Evolutionary conservation across 805 yeast species (phyloP).

Genomic region (Sugiyamaella boreocaroliniensis): DNA sequence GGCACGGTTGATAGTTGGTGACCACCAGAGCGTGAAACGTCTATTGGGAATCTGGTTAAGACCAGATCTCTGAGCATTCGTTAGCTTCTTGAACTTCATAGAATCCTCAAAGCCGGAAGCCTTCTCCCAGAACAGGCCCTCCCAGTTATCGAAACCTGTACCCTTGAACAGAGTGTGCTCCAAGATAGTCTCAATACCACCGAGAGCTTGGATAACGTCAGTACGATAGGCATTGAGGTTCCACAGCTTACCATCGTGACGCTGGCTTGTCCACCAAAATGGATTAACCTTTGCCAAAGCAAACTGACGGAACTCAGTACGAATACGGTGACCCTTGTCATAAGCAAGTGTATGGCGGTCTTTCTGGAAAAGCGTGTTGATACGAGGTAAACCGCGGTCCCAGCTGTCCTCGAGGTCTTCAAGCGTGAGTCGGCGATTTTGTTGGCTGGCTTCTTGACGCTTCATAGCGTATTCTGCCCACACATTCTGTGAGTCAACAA

Average conservation of each 20-base stretch:
- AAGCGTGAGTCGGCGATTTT: conserved; percentile 76
- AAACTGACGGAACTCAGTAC: conserved; percentile 71
- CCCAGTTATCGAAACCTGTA: conserved; percentile 98
- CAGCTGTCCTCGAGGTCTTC: conserved; percentile 93
- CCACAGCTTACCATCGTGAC: conserved; percentile 96
- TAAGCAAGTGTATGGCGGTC: conserved; percentile 91
- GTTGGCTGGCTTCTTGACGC: conserved; percentile 77
- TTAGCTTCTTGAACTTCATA: conserved; percentile 84
- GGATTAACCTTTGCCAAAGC: conserved; percentile 71
- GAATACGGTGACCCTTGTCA: conserved; percentile 85
- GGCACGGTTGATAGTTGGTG: conserved; percentile 96
- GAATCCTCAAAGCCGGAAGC: conserved; percentile 97
- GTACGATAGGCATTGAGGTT: conserved; percentile 85
- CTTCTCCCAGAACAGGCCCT: conserved; percentile 97
- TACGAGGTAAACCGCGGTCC: conserved; percentile 97
- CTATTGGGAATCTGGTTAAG: conserved; percentile 96
- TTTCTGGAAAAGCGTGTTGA: conserved; percentile 88
- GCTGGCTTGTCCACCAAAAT: conserved; percentile 93
- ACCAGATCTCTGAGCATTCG: conserved; percentile 97
- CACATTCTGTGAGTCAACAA: conserved; percentile 86
- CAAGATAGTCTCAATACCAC: conserved; percentile 92
- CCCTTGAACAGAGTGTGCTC: conserved; percentile 95
- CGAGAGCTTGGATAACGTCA: conserved; percentile 93
- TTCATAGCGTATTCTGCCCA: conserved; percentile 97
- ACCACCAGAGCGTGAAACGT: conserved; percentile 98